phyloP scores from a whole-genome alignment of 1,284 basidiomycete species.

The Sutorius eximius region DNA sequence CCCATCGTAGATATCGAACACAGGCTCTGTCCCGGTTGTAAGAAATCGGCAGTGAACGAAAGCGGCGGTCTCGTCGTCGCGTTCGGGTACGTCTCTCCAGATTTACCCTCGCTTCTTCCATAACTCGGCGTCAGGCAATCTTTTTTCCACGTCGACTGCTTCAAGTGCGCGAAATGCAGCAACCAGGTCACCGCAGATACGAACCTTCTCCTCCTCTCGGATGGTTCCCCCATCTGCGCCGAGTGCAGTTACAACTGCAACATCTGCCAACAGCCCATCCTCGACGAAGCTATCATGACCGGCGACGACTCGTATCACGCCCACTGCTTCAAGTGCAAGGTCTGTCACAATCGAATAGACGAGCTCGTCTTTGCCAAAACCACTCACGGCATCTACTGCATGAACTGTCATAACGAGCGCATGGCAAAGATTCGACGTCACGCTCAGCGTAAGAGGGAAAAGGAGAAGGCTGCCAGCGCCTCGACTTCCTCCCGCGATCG shows the following conservation, averaged over 20 bases:
- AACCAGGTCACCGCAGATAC: slow-evolving; percentile 89
- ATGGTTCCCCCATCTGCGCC: slow-evolving; percentile 95
- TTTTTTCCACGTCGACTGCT: slow-evolving; percentile 81
- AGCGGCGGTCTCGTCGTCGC: slow-evolving; percentile 87
- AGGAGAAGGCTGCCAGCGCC: slow-evolving; percentile 41
- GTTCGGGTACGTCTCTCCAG: slow-evolving; percentile 62
- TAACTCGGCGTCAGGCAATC: slow-evolving; percentile 56
- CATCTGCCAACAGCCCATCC: slow-evolving; percentile 87
- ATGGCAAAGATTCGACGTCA: slow-evolving; percentile 90
- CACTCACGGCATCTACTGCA: slow-evolving; percentile 97
- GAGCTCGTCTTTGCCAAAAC: slow-evolving; percentile 99
- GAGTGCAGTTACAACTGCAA: slow-evolving; percentile 97
- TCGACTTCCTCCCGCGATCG: slow-evolving; percentile 48
- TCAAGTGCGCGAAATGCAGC: slow-evolving; percentile 81
- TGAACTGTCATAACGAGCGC: slow-evolving; percentile 97
- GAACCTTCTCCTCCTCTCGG: slow-evolving; percentile 91
- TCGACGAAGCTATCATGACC: slow-evolving; percentile 98
- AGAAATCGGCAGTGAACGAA: slow-evolving; percentile 78
- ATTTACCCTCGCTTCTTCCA: not conserved
- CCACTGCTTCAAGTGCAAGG: slow-evolving; percentile 97
- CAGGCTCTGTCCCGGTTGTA: slow-evolving; percentile 83
- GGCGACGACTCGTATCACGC: slow-evolving; percentile 99
- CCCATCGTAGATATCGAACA: slow-evolving; percentile 47
- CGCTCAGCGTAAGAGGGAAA: slow-evolving; percentile 72
- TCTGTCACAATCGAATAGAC: slow-evolving; percentile 92